Evolutionary conservation across 2,329 filamentous ascomycete genomes (phyloP).

Genomic region (Alternaria rosae): DNA sequence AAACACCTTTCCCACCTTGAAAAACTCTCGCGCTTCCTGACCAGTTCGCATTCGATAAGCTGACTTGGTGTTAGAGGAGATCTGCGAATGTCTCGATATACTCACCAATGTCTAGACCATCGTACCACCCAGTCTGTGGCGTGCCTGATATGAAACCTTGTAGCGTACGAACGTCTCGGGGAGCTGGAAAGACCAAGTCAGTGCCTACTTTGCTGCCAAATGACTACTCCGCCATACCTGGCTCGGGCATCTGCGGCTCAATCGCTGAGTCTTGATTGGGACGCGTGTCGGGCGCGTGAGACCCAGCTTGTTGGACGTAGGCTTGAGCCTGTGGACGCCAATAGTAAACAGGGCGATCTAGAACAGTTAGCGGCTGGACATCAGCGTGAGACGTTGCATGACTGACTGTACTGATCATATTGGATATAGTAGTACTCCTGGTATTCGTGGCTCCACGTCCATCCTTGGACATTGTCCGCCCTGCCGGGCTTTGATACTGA

Average conservation of each 20-base stretch:
- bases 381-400: not conserved
- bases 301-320: too few relatives aligned
- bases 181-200: not conserved
- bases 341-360: not conserved
- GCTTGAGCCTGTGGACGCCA: not conserved
- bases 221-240: not conserved
- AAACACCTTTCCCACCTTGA: conserved; percentile 29
- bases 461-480: not conserved
- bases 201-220: not conserved
- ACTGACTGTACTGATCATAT: conserved; percentile 2
- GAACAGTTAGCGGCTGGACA: not conserved
- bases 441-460: conserved; percentile 12
- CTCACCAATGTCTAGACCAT: conserved; percentile 14
- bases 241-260: not conserved
- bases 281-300: not conserved
- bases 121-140: conserved; percentile 12
- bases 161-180: not conserved
- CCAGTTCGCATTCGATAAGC: conserved; percentile 31
- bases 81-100: not conserved
- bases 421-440: conserved; percentile 14
- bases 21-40: conserved; percentile 21
- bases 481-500: too few relatives aligned
- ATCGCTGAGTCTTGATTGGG: not conserved
- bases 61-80: not conserved
- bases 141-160: not conserved